Conservation (phyloP, 768 basidiomycete genomes). For the Amanita molliuscula region DNA sequence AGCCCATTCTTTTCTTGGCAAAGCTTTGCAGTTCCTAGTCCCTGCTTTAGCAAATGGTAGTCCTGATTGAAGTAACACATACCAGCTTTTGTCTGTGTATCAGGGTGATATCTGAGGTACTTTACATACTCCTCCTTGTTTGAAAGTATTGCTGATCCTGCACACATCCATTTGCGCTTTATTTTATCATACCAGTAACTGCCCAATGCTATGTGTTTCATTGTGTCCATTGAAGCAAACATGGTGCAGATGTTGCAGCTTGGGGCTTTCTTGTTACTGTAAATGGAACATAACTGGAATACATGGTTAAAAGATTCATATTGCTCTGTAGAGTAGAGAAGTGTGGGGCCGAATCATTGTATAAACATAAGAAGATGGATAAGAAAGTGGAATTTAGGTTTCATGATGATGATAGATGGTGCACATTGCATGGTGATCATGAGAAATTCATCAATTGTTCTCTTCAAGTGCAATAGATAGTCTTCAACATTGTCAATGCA, state of each 20-base stretch:
- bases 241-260: background rate
- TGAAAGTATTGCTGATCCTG: background rate
- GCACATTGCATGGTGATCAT: constrained; percentile 14
- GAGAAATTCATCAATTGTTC: constrained; percentile 27
- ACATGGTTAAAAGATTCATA: constrained; percentile 33
- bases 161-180: background rate
- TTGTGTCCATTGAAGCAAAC: background rate
- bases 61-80: background rate
- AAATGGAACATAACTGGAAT: constrained; percentile 20
- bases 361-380: constrained; percentile 27
- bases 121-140: background rate
- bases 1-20: background rate
- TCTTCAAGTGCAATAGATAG: constrained; percentile 15
- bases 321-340: constrained; percentile 30
- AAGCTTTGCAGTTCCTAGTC: background rate
- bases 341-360: constrained; percentile 27
- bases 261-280: constrained; percentile 24
- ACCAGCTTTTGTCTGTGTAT: background rate
- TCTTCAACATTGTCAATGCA: constrained; percentile 16
- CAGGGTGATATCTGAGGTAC: background rate
- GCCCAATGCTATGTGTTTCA: background rate
- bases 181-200: background rate
- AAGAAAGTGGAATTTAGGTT: constrained; percentile 34
- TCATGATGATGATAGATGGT: constrained; percentile 26
- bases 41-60: background rate